Evolutionary conservation across 345 rosid genomes (phyloP), one percentile per base, ranked within the genome.

Genomic region (Garcia nutans): DNA sequence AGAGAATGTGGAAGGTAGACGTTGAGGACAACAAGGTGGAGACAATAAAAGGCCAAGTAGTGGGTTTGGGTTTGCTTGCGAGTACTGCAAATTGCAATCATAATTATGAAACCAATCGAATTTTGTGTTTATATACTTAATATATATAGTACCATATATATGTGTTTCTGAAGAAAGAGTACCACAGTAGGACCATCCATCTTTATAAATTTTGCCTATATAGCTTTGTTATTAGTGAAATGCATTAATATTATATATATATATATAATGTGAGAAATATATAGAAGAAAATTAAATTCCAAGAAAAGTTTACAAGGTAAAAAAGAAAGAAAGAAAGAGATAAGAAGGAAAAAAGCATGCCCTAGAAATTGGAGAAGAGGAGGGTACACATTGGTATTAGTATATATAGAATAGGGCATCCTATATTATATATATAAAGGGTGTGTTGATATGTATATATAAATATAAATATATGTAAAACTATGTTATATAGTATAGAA

Each of bases 331-430:
- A 2, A 47, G 50, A 47, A 5, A 45, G 13, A 47, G 13, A 47
- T 28, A 3, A 44, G 47, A 44, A 10, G 13, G 10, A 3, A 11
- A 1, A 47, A 47, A 73, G 83, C 84, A 81, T 75, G 88, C 77
- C 77, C 80, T 82, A 70, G 81, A 81, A 45, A 68, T 81, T 82
- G 26, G 85, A 75, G 83, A 76, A 81, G 85, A 75, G 83, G 74
- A 81, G 82, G 63, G 74, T 55, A 67, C 52, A 77, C 41, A 68
- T 78, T 66, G 64, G 75, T 56, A 74, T 45, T 61, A 65, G 69
- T 75, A 70, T 52, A 37, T 44, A 42, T 68, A 28, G 1, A 28
- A 28, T 28, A 28, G 31, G 31, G 31, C 31, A 28, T 28, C n/a
- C n/a, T n/a, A n/a, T 28, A 28, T 28, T 28, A 28, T 28, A 28